phyloP scores from a whole-genome alignment of 257 asterid genomes.

The Nemophila menziesii region DNA sequence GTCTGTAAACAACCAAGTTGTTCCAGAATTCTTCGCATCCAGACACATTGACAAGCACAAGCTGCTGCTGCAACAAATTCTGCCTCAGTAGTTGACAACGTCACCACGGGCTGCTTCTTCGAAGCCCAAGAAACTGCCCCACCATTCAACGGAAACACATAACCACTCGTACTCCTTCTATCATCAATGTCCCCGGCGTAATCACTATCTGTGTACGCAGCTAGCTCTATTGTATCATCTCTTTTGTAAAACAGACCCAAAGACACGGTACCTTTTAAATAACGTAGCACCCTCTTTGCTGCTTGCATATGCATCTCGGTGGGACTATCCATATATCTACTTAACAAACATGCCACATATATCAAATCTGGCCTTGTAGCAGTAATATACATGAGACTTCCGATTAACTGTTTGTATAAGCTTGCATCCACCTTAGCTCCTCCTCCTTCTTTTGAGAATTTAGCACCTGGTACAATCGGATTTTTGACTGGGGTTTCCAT shows the following conservation, averaged over 20 bases:
- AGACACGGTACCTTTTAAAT: not conserved
- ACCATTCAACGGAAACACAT: not conserved
- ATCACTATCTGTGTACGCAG: not conserved
- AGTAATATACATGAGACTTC: not conserved
- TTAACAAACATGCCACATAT: not conserved
- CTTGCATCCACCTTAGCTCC: not conserved
- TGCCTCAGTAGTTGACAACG: not conserved
- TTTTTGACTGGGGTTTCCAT: not conserved
- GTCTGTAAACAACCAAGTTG: not conserved
- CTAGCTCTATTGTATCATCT: not conserved
- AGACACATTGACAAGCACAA: not conserved
- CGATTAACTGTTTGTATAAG: not conserved
- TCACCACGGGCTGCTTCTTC: not conserved
- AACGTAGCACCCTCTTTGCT: not conserved
- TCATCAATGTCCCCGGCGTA: not conserved
- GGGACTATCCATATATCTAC: not conserved
- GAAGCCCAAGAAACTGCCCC: not conserved
- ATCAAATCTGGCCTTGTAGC: not conserved
- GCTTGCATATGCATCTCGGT: not conserved
- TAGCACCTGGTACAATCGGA: not conserved
- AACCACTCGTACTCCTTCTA: not conserved
- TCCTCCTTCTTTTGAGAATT: not conserved
- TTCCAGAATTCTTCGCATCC: not conserved
- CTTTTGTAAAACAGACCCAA: not conserved
- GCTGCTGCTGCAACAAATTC: not conserved